phyloP scores from a whole-genome alignment of 805 yeast genomes.

The Lachancea cidri region DNA sequence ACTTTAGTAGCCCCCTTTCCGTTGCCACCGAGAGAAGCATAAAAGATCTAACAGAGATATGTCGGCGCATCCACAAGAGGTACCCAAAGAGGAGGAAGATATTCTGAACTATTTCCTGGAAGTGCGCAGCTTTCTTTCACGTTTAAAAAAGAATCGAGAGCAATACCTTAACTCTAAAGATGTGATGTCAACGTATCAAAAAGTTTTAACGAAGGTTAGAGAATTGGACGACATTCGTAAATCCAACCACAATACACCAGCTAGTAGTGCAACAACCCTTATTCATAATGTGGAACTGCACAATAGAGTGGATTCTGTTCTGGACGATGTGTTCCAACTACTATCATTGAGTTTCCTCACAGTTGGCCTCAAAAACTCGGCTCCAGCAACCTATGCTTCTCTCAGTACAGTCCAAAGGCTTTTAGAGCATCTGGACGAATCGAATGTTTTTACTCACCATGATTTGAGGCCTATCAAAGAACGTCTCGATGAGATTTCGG shows the following conservation, averaged over 20 bases:
- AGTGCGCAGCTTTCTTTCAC: constrained; percentile 40
- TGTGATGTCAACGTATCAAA: constrained; percentile 54
- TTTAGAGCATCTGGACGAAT: constrained; percentile 75
- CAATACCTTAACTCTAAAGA: constrained; percentile 65
- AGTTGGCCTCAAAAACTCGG: constrained; percentile 83
- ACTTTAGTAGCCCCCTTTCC: neutral
- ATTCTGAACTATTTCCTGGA: constrained; percentile 38
- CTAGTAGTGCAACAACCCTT: constrained; percentile 22
- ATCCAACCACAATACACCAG: constrained; percentile 28
- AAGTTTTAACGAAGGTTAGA: constrained; percentile 50
- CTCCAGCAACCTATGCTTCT: constrained; percentile 93
- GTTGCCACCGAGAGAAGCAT: neutral
- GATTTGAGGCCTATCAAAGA: constrained; percentile 75
- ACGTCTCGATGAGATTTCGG: constrained; percentile 64
- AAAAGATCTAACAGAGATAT: neutral
- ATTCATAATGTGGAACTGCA: constrained; percentile 27
- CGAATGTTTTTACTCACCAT: constrained; percentile 74
- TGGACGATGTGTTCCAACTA: constrained; percentile 88
- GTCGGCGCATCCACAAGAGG: constrained; percentile 26
- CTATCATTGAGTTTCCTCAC: constrained; percentile 83
- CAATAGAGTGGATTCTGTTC: constrained; percentile 59
- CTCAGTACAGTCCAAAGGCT: constrained; percentile 80
- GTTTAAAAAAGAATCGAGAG: constrained; percentile 56
- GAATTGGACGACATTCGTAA: constrained; percentile 49
- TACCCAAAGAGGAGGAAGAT: constrained; percentile 35